Conservation (phyloP, 305 asterid genomes). For the Euphrasia arctica region DNA sequence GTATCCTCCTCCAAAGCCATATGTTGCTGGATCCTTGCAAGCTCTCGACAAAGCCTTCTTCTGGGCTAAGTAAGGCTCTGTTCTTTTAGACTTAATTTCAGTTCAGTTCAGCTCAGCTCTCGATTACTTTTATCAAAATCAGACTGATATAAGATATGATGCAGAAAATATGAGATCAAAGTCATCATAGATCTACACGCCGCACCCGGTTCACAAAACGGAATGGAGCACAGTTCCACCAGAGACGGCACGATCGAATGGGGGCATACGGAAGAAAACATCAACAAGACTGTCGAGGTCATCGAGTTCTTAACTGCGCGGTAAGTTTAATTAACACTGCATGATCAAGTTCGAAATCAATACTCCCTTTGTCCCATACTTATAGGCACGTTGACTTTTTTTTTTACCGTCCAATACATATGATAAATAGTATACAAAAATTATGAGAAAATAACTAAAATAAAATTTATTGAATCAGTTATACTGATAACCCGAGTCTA, state of each 20-base stretch:
- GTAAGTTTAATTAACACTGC: conserved; percentile 24
- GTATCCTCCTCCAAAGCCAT: conserved; percentile 69
- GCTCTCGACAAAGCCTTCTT: conserved; percentile 69
- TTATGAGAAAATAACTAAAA: too few relatives aligned
- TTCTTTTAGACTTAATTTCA: too few relatives aligned
- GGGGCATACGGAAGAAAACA: conserved; percentile 51
- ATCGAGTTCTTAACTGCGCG: conserved; percentile 56
- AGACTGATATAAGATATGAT: not conserved
- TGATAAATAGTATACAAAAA: too few relatives aligned
- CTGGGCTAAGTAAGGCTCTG: conserved; percentile 56
- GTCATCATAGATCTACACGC: conserved; percentile 73
- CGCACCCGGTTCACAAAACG: conserved; percentile 77
- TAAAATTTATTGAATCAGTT: conserved; percentile 24
- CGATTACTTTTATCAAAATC: too few relatives aligned
- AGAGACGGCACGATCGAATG: conserved; percentile 79
- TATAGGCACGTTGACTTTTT: too few relatives aligned
- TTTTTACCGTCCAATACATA: too few relatives aligned
- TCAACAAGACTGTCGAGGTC: conserved; percentile 51
- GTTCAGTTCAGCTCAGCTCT: too few relatives aligned
- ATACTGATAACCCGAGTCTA: conserved; percentile 42
- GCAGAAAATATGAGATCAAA: conserved; percentile 53
- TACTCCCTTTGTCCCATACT: too few relatives aligned
- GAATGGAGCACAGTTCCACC: conserved; percentile 60
- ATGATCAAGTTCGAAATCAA: not conserved
- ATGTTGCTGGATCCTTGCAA: conserved; percentile 63